phyloP scores from a whole-genome alignment of 225 moss, liverwort and hornwort species.

The Bryoerythrophyllum caledonicum region DNA sequence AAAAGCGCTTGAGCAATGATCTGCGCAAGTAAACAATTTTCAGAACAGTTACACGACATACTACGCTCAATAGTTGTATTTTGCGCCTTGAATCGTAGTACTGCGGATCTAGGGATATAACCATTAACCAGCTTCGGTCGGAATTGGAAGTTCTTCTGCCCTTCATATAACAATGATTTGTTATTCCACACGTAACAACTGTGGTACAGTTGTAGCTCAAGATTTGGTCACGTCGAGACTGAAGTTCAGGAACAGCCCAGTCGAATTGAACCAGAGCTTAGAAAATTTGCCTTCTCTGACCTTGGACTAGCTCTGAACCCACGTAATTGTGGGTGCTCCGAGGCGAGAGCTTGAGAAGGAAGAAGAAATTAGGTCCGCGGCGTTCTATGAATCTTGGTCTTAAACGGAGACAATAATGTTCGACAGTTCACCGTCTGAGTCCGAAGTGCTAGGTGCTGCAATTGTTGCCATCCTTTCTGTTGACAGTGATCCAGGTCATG shows the following conservation, averaged over 20 bases:
- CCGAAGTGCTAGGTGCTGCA: not conserved
- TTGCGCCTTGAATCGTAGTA: not conserved
- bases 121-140: not conserved
- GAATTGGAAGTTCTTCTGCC: not conserved
- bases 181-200: not conserved
- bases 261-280: constrained; percentile 16
- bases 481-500: constrained; percentile 48
- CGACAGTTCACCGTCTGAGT: constrained; percentile 3
- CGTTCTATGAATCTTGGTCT: constrained; percentile 7
- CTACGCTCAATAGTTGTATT: not conserved
- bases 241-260: constrained; percentile 23
- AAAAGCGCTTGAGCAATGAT: not conserved
- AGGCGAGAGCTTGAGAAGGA: not conserved
- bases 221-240: not conserved
- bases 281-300: not conserved
- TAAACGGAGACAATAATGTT: constrained; percentile 21
- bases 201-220: not conserved
- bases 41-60: not conserved
- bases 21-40: not conserved
- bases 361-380: not conserved
- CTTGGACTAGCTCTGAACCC: not conserved
- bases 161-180: not conserved
- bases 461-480: not conserved
- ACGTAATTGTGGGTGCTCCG: not conserved
- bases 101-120: not conserved